Base-by-base conservation (phyloP, 1,139 yeast genomes). In the Meyerozyma sp. region DNA sequence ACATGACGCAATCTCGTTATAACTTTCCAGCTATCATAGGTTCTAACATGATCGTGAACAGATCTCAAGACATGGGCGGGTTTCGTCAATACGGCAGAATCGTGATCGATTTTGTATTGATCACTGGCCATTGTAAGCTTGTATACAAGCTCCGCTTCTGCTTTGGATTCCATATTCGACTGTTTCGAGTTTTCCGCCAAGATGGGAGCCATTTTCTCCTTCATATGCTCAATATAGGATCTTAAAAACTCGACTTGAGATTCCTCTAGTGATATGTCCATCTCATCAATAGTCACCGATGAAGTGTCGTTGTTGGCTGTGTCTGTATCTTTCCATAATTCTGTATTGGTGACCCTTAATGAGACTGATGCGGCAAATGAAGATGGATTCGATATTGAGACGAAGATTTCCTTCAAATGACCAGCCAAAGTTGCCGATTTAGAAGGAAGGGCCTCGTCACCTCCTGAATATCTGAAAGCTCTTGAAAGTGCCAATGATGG, bases 21-120 rank as follows among this genome's bases (percentile, higher is more conserved):
- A 32, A 91, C 77, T 56, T 88, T 86, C 98, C 98, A 93, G 53
- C 94, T 81, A 53, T 89, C 89, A 49, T 82, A 79, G 35, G 84
- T 79, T 49, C 98, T 71, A 5, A 90, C 80, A 62, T 91, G 98
- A 14, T 81, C 77, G 35, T 73, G 72, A 2, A 83, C 77, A 2
- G 90, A 75, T 47, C 96, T 74, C 42, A 87, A 77, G 36, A 89
- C 79, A 52, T 84, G 83, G 0, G 96, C 86, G 0, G 97, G 97
- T 42, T 90, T 82, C 0, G 97, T 91, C 42, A 93, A 75, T 10
- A 89, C 96, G 7, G 88, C 82, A 0, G 98, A 95, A 56, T 93
- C 98, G 53, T 86, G 86, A 43, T 81, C 82, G 39, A 90, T 77
- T 30, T 75, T 72, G 55, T 72, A 78, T 11, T 68, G 66, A 16